phyloP scores from a whole-genome alignment of 2,329 filamentous ascomycete genomes.

The Epicoccum sorghinum region DNA sequence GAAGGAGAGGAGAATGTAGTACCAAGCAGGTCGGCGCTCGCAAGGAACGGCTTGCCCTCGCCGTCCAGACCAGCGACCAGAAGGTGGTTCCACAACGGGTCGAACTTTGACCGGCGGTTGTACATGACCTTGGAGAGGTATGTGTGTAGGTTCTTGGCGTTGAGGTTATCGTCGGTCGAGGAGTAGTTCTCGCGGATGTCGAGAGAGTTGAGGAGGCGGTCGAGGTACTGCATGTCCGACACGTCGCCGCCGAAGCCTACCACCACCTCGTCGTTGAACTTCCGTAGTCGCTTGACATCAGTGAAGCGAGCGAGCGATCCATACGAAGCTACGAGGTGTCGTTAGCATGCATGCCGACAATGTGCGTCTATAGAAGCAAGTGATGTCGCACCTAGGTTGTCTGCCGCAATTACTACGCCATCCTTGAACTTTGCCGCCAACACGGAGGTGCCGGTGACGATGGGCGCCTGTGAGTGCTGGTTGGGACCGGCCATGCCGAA shows the following conservation, averaged over 20 bases:
- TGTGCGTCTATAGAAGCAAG: background rate
- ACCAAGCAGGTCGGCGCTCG: slow-evolving; percentile 87
- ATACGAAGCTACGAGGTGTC: slow-evolving; percentile 75
- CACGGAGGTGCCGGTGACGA: slow-evolving; percentile 96
- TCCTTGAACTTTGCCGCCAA: slow-evolving; percentile 94
- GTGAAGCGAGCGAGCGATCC: slow-evolving; percentile 94
- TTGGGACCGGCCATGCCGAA: slow-evolving; percentile 71
- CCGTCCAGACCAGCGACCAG: slow-evolving; percentile 85
- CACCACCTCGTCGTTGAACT: slow-evolving; percentile 82
- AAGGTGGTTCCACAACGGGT: slow-evolving; percentile 96
- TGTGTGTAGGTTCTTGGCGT: slow-evolving; percentile 93
- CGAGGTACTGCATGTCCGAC: slow-evolving; percentile 98
- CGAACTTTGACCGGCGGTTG: slow-evolving; percentile 90
- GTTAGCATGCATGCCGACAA: slow-evolving; percentile 13
- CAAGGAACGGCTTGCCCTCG: slow-evolving; percentile 84
- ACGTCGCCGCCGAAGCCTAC: slow-evolving; percentile 97
- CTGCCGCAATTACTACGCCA: slow-evolving; percentile 93
- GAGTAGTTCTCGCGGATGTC: slow-evolving; percentile 89
- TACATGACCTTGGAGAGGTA: slow-evolving; percentile 97
- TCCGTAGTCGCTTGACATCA: slow-evolving; percentile 91
- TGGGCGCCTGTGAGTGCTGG: slow-evolving; percentile 87
- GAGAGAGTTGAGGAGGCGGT: slow-evolving; percentile 86
- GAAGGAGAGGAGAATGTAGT: slow-evolving; percentile 89
- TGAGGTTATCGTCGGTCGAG: slow-evolving; percentile 63
- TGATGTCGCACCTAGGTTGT: slow-evolving; percentile 78